Percentiles rank a stretch among this genome's conserved stretches.
Evolutionary conservation across 495 filamentous ascomycete genomes (phyloP).

Genomic region (Aspergillus ostianus): DNA sequence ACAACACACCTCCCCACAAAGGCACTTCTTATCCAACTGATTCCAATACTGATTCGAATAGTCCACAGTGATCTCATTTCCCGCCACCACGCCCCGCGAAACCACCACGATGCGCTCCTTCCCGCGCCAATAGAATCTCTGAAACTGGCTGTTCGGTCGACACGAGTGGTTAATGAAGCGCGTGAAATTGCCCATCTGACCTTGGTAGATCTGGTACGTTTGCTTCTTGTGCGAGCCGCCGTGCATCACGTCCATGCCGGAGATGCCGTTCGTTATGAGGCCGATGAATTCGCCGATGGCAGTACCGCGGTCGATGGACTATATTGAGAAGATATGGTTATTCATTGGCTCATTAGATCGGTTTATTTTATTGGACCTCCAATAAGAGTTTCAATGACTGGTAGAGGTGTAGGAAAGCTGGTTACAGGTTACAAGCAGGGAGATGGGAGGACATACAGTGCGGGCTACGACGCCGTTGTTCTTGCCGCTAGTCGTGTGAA

Average conservation of each 20-base stretch:
- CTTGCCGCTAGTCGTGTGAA: slow-evolving; percentile 21
- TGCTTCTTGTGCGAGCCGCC: slow-evolving; percentile 16
- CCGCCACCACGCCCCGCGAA: slow-evolving; percentile 35
- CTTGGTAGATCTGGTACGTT: slow-evolving; percentile 30
- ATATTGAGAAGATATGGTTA: neutral
- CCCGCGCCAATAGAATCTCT: slow-evolving; percentile 41
- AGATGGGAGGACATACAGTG: slow-evolving; percentile 10
- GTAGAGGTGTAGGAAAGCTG: neutral
- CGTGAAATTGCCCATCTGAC: slow-evolving; percentile 40
- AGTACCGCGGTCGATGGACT: slow-evolving; percentile 23
- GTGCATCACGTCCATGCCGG: slow-evolving; percentile 37
- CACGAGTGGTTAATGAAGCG: slow-evolving; percentile 45
- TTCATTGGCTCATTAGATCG: neutral
- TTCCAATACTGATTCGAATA: slow-evolving; percentile 44
- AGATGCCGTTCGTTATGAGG: slow-evolving; percentile 22
- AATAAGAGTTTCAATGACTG: too few species aligned
- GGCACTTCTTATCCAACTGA: slow-evolving; percentile 38
- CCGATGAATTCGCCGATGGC: slow-evolving; percentile 25
- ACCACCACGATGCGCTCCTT: slow-evolving; percentile 41
- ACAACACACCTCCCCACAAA: slow-evolving; percentile 37
- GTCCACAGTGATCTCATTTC: slow-evolving; percentile 42
- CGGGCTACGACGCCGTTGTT: slow-evolving; percentile 26
- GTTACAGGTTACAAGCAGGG: neutral
- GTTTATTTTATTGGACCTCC: too few species aligned
- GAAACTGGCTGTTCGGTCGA: slow-evolving; percentile 37